These are phyloP conservation scores for Oryza glumipatula DNA, from an alignment of 176 grass and related monocot species.

Conservation along the genomic window DNA sequence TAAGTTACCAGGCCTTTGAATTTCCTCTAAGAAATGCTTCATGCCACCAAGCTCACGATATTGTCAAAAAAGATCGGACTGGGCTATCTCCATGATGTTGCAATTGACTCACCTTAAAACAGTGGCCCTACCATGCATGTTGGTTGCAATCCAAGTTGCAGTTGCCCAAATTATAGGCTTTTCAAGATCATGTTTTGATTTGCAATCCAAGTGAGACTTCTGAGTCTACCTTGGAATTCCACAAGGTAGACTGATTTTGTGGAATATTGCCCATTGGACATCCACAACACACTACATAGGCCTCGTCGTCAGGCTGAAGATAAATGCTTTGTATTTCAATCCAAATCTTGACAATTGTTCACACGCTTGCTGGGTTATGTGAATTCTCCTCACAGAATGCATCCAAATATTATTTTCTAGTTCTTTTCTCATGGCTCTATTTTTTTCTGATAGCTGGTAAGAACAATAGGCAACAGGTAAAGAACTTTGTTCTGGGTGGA, in stretches of 20 bases:
- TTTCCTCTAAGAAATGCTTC: no score
- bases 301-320: background rate
- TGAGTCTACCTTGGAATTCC: background rate
- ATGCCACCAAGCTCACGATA: no score
- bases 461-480: no score
- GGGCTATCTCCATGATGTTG: no score
- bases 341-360: background rate
- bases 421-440: no score
- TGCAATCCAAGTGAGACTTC: background rate
- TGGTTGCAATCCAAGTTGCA: background rate
- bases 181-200: background rate
- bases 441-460: no score
- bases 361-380: background rate
- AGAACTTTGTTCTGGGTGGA: no score
- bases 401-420: no score
- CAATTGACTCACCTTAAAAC: no score
- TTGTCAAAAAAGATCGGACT: background rate
- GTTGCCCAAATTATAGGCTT: background rate
- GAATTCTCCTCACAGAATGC: no score
- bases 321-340: background rate
- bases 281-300: background rate
- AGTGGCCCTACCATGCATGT: no score
- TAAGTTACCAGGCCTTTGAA: no score
- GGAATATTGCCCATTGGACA: background rate
- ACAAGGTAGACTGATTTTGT: background rate